phyloP scores from a whole-genome alignment of 306 rosid species.

The Vigna angularis region DNA sequence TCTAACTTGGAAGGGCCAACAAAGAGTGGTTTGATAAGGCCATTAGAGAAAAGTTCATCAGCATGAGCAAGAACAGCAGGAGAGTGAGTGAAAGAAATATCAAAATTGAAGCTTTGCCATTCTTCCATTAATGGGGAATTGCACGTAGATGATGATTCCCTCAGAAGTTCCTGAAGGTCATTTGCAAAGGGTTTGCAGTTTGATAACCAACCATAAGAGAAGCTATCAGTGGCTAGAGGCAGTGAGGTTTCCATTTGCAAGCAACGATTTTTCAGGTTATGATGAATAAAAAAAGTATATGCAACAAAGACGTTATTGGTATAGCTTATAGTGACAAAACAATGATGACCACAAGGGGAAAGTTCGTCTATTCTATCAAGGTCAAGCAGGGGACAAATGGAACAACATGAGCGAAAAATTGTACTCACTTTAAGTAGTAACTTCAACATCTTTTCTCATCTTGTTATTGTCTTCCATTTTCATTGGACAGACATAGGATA shows the following conservation, averaged over 20 bases:
- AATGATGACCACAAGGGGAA: conserved; percentile 46
- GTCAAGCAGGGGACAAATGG: conserved; percentile 57
- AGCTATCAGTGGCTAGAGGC: conserved; percentile 67
- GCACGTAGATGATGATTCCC: not conserved
- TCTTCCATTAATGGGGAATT: conserved; percentile 28
- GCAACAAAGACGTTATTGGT: conserved; percentile 44
- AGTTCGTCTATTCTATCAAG: conserved; percentile 52
- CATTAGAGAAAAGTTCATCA: conserved; percentile 65
- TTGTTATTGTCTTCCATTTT: conserved; percentile 34
- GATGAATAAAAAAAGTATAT: conserved; percentile 33
- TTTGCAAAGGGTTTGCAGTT: conserved; percentile 31
- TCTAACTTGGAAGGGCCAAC: conserved; percentile 27
- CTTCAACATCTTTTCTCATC: conserved; percentile 37
- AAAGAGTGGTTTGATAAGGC: conserved; percentile 52
- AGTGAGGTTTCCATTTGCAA: conserved; percentile 51
- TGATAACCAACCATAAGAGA: conserved; percentile 65
- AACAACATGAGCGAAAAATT: conserved; percentile 42
- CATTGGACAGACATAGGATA: conserved; percentile 26
- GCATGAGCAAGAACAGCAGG: conserved; percentile 49
- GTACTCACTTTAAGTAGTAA: conserved; percentile 34
- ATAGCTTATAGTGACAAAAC: conserved; percentile 49
- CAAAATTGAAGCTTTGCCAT: conserved; percentile 56
- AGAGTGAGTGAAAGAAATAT: conserved; percentile 38
- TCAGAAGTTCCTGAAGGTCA: conserved; percentile 1
- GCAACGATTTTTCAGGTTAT: conserved; percentile 24